Evolutionary conservation across 2,329 filamentous ascomycete genomes (phyloP), one percentile per base, ranked within the genome.

Genomic region (Aspergillus neoniger): DNA sequence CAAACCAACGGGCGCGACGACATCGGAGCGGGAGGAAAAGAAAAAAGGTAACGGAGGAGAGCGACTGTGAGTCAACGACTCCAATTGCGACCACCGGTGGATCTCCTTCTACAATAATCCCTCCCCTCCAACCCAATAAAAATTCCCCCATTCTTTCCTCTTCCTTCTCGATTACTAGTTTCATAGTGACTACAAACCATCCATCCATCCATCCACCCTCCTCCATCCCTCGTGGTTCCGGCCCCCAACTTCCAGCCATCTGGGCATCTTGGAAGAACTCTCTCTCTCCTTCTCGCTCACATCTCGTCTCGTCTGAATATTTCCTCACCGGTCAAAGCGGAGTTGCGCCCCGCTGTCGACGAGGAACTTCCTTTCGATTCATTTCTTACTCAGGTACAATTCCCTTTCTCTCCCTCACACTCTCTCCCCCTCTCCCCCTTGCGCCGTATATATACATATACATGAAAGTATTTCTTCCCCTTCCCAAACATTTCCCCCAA

Each of bases 11-110:
- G 41, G 4, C 8, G 48, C 52, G 57, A 60, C 60, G 57, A 63
- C 61, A 63, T 63, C 60, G 60, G 60, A 63, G 60, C 60, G 59
- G 57, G 57, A 47, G 53, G 23, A 57, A 59, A 32, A 19, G 36
- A 47, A 58, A 61, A 57, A 60, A 55, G 23, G 21, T 12, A 21
- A 19, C 41, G 41, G 17, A 44, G 17, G 21, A 44, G 10, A 15
- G 21, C 23, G 17, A 23, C 41, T 54, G 59, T 63, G 60, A 63
- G 57, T 63, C 60, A 63, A 58, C 21, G 57, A 47, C 55, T 57
- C 48, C 44, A 44, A 44, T 44, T 44, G 41, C 41, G 41, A 57
- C 55, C 32, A 25, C 56, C 17, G 32, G 10, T 32, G 19, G 30
- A 32, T 41, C 57, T 50, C 44, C 55, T 47, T 39, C 47, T 47